These are phyloP conservation scores for Vitis rupestris DNA, from an alignment of 164 flowering plant genomes.

Conservation along the genomic window DNA sequence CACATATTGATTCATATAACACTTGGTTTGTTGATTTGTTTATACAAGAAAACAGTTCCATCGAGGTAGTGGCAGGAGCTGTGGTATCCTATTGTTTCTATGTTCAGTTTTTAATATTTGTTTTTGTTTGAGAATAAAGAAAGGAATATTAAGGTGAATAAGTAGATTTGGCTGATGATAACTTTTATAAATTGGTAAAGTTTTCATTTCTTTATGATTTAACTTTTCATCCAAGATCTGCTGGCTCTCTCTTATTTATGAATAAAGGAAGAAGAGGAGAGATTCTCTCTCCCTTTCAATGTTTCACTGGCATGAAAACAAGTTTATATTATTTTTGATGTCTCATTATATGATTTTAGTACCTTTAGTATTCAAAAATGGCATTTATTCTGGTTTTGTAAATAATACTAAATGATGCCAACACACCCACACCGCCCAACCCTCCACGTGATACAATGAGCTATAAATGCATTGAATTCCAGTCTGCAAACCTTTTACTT, in stretches of 20 bases:
- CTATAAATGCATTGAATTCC: too few species aligned
- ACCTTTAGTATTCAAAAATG: neutral
- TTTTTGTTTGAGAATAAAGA: conserved; percentile 1
- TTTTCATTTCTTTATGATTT: neutral
- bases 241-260: too few species aligned
- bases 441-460: too few species aligned
- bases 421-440: too few species aligned
- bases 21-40: neutral
- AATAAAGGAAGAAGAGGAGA: too few species aligned
- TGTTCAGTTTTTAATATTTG: neutral
- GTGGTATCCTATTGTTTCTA: neutral
- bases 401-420: too few species aligned
- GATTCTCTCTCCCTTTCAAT: too few species aligned
- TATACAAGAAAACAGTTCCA: too few species aligned
- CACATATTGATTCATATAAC: neutral
- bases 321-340: too few species aligned
- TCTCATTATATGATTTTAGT: too few species aligned
- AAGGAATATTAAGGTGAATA: neutral
- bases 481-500: neutral
- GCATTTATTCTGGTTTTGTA: neutral
- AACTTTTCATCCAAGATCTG: too few species aligned
- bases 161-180: neutral
- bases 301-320: too few species aligned
- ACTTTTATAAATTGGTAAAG: neutral
- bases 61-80: neutral